A percentile compares a stretch with the other conserved stretches of the same genome.
These are phyloP conservation scores for Bonia amplexicaulis DNA, from an alignment of 176 grass and related monocot genomes.

Conservation along the genomic window DNA sequence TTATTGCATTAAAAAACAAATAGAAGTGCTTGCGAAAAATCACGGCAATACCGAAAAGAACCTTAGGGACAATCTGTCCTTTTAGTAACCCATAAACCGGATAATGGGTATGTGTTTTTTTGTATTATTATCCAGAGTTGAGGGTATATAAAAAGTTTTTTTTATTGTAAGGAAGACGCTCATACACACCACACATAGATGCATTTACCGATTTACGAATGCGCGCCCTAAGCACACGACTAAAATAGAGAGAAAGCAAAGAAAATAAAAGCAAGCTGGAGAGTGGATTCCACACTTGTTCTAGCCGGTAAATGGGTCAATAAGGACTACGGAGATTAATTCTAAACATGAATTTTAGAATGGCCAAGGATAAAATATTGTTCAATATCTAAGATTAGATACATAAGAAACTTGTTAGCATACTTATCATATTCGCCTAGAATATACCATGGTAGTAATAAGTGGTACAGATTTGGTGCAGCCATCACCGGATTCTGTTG, in stretches of 20 bases:
- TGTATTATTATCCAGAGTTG: neutral
- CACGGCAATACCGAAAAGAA: neutral
- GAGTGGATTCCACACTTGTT: neutral
- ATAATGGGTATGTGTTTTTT: neutral
- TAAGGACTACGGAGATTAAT: neutral
- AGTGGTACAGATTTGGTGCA: neutral
- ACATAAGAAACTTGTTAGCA: neutral
- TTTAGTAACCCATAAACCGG: no score
- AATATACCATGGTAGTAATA: neutral
- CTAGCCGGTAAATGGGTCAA: neutral
- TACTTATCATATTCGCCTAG: neutral
- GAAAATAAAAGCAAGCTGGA: neutral
- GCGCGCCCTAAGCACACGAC: no score
- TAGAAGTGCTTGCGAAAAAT: neutral
- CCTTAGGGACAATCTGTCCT: neutral
- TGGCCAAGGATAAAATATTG: neutral
- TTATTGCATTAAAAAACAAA: neutral
- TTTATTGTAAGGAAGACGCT: no score
- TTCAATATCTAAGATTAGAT: neutral
- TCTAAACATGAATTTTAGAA: neutral
- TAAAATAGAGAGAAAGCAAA: neutral
- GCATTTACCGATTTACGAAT: no score
- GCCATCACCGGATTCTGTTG: neutral
- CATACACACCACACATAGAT: no score
- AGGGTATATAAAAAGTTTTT: neutral